Evolutionary conservation across 2,329 filamentous ascomycete species (phyloP).

Genomic region (Penicillium digitatum): DNA sequence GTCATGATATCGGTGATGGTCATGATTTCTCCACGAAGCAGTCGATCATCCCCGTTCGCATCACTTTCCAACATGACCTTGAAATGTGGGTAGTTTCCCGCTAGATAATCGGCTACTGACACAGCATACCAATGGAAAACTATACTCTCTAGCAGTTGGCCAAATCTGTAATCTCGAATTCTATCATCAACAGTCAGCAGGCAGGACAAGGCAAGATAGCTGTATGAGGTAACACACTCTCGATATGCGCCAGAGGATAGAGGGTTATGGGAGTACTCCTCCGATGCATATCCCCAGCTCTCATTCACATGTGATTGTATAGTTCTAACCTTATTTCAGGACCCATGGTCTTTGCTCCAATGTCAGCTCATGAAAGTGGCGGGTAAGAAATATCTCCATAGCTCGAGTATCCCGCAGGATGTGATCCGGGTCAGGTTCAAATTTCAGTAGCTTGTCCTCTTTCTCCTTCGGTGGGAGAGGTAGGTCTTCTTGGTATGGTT

Average conservation of each 20-base stretch:
- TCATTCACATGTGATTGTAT: no score
- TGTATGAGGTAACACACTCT: background rate
- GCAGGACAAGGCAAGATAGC: background rate
- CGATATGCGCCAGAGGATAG: background rate
- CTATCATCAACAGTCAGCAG: background rate
- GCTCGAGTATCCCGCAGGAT: background rate
- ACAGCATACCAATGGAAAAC: background rate
- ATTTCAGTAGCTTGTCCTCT: background rate
- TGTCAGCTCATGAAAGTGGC: background rate
- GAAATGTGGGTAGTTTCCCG: background rate
- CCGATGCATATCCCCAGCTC: background rate
- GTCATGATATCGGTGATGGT: background rate
- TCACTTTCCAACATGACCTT: background rate
- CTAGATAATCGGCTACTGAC: background rate
- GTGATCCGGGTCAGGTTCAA: background rate
- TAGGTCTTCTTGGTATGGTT: background rate
- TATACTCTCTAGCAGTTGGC: background rate
- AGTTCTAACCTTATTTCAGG: no score
- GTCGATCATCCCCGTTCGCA: background rate
- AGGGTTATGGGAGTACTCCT: background rate
- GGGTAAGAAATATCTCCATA: background rate
- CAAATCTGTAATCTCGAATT: background rate
- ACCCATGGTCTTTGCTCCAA: no score
- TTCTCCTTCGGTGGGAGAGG: background rate
- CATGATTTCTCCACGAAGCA: background rate